Evolutionary conservation across 2,329 filamentous ascomycete species (phyloP).

Genomic region (Hypoxylon sp.): DNA sequence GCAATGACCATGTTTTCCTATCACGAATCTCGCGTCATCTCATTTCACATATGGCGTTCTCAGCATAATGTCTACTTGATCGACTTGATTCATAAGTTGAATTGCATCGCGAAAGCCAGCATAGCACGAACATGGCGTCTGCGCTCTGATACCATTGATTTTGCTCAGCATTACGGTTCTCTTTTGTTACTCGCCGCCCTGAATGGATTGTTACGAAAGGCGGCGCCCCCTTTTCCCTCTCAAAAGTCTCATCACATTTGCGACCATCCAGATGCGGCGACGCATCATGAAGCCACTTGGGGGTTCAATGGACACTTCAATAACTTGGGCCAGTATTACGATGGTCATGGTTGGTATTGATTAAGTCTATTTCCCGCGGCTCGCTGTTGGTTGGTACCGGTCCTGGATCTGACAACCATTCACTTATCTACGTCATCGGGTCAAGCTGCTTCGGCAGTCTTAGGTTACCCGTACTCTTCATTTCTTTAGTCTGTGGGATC

Average conservation of each 20-base stretch:
- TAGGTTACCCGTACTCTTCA: slow-evolving; percentile 42
- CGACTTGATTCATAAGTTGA: slow-evolving; percentile 54
- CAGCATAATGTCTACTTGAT: slow-evolving; percentile 57
- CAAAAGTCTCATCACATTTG: slow-evolving; percentile 31
- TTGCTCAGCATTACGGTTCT: slow-evolving; percentile 56
- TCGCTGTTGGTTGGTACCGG: neutral
- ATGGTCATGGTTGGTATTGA: slow-evolving; percentile 24
- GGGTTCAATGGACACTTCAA: slow-evolving; percentile 13
- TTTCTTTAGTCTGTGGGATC: slow-evolving; percentile 46
- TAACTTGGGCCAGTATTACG: slow-evolving; percentile 20
- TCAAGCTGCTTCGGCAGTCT: slow-evolving; percentile 34
- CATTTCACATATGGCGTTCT: slow-evolving; percentile 53
- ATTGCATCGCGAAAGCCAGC: slow-evolving; percentile 58
- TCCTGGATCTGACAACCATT: slow-evolving; percentile 25
- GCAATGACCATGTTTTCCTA: slow-evolving; percentile 57
- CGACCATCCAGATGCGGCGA: slow-evolving; percentile 16
- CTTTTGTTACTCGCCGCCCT: slow-evolving; percentile 48
- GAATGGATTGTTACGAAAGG: slow-evolving; percentile 40
- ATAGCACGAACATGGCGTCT: slow-evolving; percentile 58
- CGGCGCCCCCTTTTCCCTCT: slow-evolving; percentile 25
- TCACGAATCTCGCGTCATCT: slow-evolving; percentile 45
- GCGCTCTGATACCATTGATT: slow-evolving; percentile 58
- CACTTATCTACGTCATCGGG: slow-evolving; percentile 40
- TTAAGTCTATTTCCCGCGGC: slow-evolving; percentile 16
- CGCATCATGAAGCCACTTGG: slow-evolving; percentile 22